These are phyloP conservation scores for Trypanosomatidae sp. DNA, from an alignment of 208 protist species.

Conservation along the genomic window DNA sequence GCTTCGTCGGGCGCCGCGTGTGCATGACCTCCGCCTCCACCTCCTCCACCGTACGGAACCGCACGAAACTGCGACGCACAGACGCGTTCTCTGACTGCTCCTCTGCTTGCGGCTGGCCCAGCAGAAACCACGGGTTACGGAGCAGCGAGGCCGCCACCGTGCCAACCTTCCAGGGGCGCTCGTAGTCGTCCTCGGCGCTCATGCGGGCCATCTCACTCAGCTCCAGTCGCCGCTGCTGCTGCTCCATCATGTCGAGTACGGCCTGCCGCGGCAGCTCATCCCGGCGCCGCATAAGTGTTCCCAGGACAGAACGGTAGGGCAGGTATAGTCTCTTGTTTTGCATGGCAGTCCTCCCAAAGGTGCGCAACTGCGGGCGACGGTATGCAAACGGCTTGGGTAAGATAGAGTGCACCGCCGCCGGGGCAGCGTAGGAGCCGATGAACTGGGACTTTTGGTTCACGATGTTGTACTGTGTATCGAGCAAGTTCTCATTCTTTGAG, in stretches of 20 bases:
- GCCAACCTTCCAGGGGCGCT: slow-evolving; percentile 23
- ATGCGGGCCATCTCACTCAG: slow-evolving; percentile 59
- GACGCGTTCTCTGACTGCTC: slow-evolving; percentile 11
- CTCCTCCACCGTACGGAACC: slow-evolving; percentile 25
- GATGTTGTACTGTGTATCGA: slow-evolving; percentile 82
- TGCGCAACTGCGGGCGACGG: slow-evolving; percentile 44
- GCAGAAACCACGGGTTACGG: slow-evolving; percentile 60
- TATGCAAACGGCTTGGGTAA: slow-evolving; percentile 74
- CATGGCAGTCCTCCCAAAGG: slow-evolving; percentile 4
- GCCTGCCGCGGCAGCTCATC: slow-evolving; percentile 45
- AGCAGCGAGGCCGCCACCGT: slow-evolving; percentile 12
- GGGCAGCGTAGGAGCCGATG: slow-evolving; percentile 39
- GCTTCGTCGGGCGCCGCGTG: slow-evolving; percentile 12
- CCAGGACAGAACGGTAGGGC: slow-evolving; percentile 38
- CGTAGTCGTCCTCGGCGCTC: slow-evolving; percentile 53
- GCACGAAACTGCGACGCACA: slow-evolving; percentile 16
- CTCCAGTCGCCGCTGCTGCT: slow-evolving; percentile 58
- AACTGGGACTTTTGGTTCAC: slow-evolving; percentile 54
- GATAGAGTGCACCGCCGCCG: slow-evolving; percentile 74
- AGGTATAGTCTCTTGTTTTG: slow-evolving; percentile 17
- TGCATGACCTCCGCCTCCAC: slow-evolving; percentile 25
- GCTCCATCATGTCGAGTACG: slow-evolving; percentile 61
- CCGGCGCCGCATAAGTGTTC: slow-evolving; percentile 32
- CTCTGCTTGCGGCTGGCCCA: slow-evolving; percentile 30
- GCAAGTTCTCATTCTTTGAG: slow-evolving; percentile 65